phyloP scores from a whole-genome alignment of 352 stramenopile species.

The Lagenidium giganteum region DNA sequence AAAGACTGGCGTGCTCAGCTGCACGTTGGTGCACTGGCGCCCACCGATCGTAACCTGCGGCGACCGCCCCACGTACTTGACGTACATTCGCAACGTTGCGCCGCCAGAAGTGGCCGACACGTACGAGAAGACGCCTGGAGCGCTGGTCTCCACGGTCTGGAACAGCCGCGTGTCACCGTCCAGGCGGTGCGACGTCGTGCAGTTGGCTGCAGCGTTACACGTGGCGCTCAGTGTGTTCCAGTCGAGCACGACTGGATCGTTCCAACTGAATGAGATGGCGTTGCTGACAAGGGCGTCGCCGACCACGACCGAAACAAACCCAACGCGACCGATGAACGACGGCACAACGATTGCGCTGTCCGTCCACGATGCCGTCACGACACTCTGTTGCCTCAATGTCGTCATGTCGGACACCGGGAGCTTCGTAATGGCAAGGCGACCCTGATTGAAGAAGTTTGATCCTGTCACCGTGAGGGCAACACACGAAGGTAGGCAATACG shows the following conservation, averaged over 20 bases:
- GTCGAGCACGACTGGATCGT: constrained; percentile 46
- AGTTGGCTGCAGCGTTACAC: constrained; percentile 33
- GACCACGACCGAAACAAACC: constrained; percentile 47
- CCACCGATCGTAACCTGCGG: constrained; percentile 26
- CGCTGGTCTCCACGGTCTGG: constrained; percentile 17
- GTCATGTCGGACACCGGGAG: constrained; percentile 16
- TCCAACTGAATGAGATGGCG: constrained; percentile 49
- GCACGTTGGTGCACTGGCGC: constrained; percentile 24
- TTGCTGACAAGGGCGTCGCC: constrained; percentile 42
- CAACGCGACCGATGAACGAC: constrained; percentile 32
- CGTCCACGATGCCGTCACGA: constrained; percentile 27
- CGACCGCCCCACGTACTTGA: constrained; percentile 46
- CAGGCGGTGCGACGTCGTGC: constrained; percentile 39
- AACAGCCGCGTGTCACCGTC: constrained; percentile 39
- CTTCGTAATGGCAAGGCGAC: constrained; percentile 33
- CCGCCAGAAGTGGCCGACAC: constrained; percentile 35
- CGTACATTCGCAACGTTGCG: constrained; percentile 39
- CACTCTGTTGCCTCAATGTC: constrained; percentile 12
- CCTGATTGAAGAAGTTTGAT: constrained; percentile 41
- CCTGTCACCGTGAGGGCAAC: constrained; percentile 47
- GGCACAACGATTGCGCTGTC: constrained; percentile 34
- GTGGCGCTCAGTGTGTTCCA: constrained; percentile 44
- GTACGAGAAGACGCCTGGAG: constrained; percentile 23
- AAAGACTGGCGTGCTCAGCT: constrained; percentile 21
- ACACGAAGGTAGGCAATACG: constrained; percentile 33